phyloP scores from a whole-genome alignment of 2,329 filamentous ascomycete species.

The Zymoseptoria crescenta region DNA sequence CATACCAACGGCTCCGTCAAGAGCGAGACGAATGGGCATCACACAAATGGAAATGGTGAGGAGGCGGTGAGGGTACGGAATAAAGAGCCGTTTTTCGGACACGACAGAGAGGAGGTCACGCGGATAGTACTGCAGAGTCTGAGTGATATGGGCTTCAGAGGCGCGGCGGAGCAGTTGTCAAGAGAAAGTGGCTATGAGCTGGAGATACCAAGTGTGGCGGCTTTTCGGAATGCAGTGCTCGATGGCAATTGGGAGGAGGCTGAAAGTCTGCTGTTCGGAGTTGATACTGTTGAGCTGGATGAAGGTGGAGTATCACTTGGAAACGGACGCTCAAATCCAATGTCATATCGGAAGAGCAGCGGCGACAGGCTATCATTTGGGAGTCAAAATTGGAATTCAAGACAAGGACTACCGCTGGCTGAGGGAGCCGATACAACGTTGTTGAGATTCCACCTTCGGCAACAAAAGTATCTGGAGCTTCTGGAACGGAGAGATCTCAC shows the following conservation, averaged over 20 bases:
- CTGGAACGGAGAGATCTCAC: slow-evolving; percentile 68
- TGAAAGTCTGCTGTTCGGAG: slow-evolving; percentile 68
- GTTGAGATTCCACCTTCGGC: slow-evolving; percentile 81
- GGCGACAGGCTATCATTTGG: slow-evolving; percentile 17
- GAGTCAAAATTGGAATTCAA: slow-evolving; percentile 20
- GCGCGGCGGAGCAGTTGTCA: slow-evolving; percentile 65
- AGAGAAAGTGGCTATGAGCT: slow-evolving; percentile 80
- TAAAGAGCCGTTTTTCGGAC: slow-evolving; percentile 61
- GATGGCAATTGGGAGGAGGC: slow-evolving; percentile 75
- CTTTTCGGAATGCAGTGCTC: slow-evolving; percentile 73
- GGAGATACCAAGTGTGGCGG: slow-evolving; percentile 77
- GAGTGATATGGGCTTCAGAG: slow-evolving; percentile 76
- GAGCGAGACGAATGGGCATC: slow-evolving; percentile 38
- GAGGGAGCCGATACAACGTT: slow-evolving; percentile 66
- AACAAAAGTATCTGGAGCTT: slow-evolving; percentile 91
- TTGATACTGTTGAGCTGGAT: slow-evolving; percentile 32
- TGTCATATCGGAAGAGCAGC: slow-evolving; percentile 17
- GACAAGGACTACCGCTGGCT: slow-evolving; percentile 60
- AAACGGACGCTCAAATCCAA: slow-evolving; percentile 17
- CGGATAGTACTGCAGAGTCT: slow-evolving; percentile 86
- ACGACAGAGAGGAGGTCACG: slow-evolving; percentile 87
- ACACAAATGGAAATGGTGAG: slow-evolving; percentile 32
- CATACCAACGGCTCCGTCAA: slow-evolving; percentile 35
- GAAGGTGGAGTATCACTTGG: slow-evolving; percentile 35
- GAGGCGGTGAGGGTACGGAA: slow-evolving; percentile 17